Base-by-base conservation (phyloP, 495 filamentous ascomycete genomes). In the Xylaria flabelliformis region DNA sequence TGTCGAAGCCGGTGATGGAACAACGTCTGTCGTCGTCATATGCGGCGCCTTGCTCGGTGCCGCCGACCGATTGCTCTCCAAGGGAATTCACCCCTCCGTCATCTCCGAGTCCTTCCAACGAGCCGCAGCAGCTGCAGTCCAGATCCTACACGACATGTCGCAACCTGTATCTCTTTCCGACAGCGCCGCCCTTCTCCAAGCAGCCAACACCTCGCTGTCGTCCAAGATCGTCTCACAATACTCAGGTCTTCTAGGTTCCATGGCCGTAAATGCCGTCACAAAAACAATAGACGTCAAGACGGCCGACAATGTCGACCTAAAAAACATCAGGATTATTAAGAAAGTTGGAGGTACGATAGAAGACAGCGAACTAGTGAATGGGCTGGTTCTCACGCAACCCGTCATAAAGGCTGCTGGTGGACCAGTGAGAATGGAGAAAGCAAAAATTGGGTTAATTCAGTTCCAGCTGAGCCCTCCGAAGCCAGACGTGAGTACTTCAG, bases 191-290 rank as follows among this genome's bases (percentile, higher is more conserved):
- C 92, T 99, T 72, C 91, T 98, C 61, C 95, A 97, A 86, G 96
- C 96, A 67, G 96, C 96, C 70, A 97, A 95, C 67, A 99, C 96
- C 70, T 98, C 97, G 39, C 91, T 99, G 67, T 98, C 95, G 62
- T 98, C 95, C 77, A 99, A 99, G 85, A 98, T 99, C 77, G 96
- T 99, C 69, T 94, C 95, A 69, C 94, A 97, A 81, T 94, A 99
- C 83, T 95, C 97, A 21, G 93, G 91, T 79, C 86, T 97, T 32
- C 90, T 99, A 13, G 95, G 93, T 41, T 94, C 94, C 36, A 98
- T 99, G 91, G 96, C 96, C 34, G 96, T 99, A 55, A 96, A 98
- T 82, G 92, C 96, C 36, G 95, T 99, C 59, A 86, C 95, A 67
- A 95, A 95, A 82, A 94, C 95, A 69, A 97, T 98, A 82, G 94